Evolutionary conservation across 345 rosid genomes (phyloP).

Genomic region (Eucalyptus grandis): DNA sequence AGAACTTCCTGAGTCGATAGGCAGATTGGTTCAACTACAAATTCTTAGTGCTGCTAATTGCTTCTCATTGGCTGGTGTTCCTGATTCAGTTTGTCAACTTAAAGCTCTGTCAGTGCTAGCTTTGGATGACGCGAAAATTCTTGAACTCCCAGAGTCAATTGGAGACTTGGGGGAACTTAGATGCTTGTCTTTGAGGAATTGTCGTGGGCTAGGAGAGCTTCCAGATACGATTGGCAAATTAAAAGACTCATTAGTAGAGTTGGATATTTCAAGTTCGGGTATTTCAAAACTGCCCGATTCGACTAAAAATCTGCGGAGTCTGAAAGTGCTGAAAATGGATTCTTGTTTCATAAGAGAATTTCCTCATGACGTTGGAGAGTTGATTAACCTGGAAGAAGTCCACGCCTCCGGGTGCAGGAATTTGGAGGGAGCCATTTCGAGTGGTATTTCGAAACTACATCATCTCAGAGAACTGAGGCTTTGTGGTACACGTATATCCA

Average conservation of each 20-base stretch:
- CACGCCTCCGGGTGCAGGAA: not conserved
- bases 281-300: not conserved
- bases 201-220: not conserved
- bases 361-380: fast-evolving
- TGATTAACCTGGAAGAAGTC: not conserved
- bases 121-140: not conserved
- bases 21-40: fast-evolving
- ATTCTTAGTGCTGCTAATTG: not conserved
- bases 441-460: fast-evolving
- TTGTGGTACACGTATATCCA: not conserved
- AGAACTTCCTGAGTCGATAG: not conserved
- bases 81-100: not conserved
- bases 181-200: not conserved
- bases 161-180: fast-evolving
- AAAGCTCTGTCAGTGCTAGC: not conserved
- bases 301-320: fast-evolving
- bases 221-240: not conserved
- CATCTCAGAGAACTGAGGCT: not conserved
- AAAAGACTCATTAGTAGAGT: not conserved
- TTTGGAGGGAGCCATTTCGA: not conserved
- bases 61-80: not conserved
- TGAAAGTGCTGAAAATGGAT: not conserved
- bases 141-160: not conserved
- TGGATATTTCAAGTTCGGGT: not conserved
- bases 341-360: not conserved